Conservation (phyloP, 2,329 filamentous ascomycete genomes). For the Aureobasidium sp. region DNA sequence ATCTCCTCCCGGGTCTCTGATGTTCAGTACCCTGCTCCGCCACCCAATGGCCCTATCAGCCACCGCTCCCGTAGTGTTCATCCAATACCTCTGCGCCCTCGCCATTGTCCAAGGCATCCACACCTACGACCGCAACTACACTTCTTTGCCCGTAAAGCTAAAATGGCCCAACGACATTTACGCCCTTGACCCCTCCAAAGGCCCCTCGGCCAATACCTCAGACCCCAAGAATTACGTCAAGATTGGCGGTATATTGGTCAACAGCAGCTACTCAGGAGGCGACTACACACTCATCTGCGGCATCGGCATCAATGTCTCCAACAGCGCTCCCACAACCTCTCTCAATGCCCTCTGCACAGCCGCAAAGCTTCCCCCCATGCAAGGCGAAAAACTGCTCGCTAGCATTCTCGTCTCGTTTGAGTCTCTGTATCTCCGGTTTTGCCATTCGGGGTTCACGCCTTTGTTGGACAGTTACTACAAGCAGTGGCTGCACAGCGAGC, state of each 20-base stretch:
- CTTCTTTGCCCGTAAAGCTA: conserved; percentile 68
- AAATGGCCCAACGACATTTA: conserved; percentile 97
- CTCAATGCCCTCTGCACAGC: conserved; percentile 61
- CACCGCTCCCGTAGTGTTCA: conserved; percentile 76
- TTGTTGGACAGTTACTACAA: conserved; percentile 74
- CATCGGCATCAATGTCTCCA: conserved; percentile 74
- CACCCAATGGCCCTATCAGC: conserved; percentile 68
- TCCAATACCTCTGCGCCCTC: conserved; percentile 87
- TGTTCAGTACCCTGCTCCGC: conserved; percentile 83
- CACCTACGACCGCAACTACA: conserved; percentile 68
- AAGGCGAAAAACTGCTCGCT: conserved; percentile 73
- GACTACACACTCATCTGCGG: conserved; percentile 82
- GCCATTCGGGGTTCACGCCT: conserved; percentile 65
- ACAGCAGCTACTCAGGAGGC: conserved; percentile 72
- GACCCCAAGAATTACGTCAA: conserved; percentile 71
- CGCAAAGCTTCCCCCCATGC: conserved; percentile 50
- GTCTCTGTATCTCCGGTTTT: conserved; percentile 66
- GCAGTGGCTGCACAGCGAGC: conserved; percentile 71
- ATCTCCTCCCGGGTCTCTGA: conserved; percentile 74
- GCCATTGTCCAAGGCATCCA: conserved; percentile 80
- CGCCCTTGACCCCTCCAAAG: conserved; percentile 29
- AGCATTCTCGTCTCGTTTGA: conserved; percentile 74
- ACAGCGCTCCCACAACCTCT: conserved; percentile 78
- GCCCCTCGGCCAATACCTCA: not conserved
- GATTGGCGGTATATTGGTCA: conserved; percentile 87